Conservation (phyloP, 108 stramenopile species). For the Fragilariopsis cylindrus region DNA sequence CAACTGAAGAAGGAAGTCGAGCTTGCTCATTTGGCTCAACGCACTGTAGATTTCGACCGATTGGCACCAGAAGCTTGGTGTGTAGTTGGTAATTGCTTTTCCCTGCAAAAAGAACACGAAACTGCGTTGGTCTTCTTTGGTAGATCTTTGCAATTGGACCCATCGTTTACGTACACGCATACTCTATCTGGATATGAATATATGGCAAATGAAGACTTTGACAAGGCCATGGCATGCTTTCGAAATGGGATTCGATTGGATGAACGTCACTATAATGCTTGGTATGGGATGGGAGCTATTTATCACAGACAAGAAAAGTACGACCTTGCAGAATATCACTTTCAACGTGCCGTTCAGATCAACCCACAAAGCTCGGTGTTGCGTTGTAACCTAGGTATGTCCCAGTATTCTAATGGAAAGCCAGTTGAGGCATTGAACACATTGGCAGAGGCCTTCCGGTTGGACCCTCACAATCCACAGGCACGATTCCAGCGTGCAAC, state of each 20-base stretch:
- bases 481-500: constrained; percentile 94
- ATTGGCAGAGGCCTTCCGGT: constrained; percentile 76
- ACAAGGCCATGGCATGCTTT: constrained; percentile 92
- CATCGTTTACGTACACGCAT: constrained; percentile 92
- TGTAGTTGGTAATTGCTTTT: constrained; percentile 96
- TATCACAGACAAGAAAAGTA: constrained; percentile 97
- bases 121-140: constrained; percentile 92
- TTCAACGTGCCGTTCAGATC: constrained; percentile 83
- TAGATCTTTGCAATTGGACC: constrained; percentile 89
- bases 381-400: constrained; percentile 94
- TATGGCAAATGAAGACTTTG: constrained; percentile 96
- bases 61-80: constrained; percentile 93
- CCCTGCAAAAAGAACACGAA: constrained; percentile 97
- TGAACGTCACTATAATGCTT: constrained; percentile 88
- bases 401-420: constrained; percentile 89
- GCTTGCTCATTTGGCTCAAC: constrained; percentile 91
- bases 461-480: constrained; percentile 93
- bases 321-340: constrained; percentile 96
- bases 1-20: constrained; percentile 96
- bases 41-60: constrained; percentile 84
- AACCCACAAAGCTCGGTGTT: constrained; percentile 91
- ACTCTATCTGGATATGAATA: constrained; percentile 97
- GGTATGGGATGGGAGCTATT: constrained; percentile 97
- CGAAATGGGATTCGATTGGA: constrained; percentile 88
- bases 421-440: constrained; percentile 89